Evolutionary conservation across 495 filamentous ascomycete species (phyloP).

Genomic region (Pyrenula aspistea): DNA sequence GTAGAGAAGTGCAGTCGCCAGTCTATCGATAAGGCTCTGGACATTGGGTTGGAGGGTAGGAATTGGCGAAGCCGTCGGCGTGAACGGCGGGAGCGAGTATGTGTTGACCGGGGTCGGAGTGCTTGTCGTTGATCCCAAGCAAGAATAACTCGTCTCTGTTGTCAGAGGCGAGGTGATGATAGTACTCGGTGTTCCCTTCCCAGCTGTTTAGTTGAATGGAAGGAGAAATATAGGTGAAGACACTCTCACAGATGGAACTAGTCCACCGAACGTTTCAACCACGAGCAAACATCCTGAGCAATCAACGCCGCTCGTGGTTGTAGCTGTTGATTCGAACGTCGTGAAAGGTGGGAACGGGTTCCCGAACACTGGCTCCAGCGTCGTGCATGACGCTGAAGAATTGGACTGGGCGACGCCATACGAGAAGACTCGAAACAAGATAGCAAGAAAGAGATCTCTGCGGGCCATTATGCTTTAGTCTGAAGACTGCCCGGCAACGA

Average conservation of each 20-base stretch:
- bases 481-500: no score
- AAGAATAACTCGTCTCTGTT: background rate
- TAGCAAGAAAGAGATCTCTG: no score
- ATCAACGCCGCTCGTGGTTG: background rate
- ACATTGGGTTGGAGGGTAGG: conserved; percentile 1
- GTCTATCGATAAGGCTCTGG: conserved; percentile 5
- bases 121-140: background rate
- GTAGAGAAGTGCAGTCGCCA: conserved; percentile 7
- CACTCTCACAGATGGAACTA: background rate
- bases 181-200: no score
- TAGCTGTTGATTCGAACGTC: background rate
- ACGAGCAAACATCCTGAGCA: background rate
- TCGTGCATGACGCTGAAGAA: background rate
- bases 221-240: no score
- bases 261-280: background rate
- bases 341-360: background rate
- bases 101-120: background rate
- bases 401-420: background rate
- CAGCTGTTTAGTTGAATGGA: no score
- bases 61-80: conserved; percentile 2
- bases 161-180: background rate
- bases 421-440: background rate
- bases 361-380: background rate
- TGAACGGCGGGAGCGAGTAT: background rate
- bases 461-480: no score